These are phyloP conservation scores for Tuber umbilicatum DNA, from an alignment of 495 filamentous ascomycete genomes.

Conservation along the genomic window DNA sequence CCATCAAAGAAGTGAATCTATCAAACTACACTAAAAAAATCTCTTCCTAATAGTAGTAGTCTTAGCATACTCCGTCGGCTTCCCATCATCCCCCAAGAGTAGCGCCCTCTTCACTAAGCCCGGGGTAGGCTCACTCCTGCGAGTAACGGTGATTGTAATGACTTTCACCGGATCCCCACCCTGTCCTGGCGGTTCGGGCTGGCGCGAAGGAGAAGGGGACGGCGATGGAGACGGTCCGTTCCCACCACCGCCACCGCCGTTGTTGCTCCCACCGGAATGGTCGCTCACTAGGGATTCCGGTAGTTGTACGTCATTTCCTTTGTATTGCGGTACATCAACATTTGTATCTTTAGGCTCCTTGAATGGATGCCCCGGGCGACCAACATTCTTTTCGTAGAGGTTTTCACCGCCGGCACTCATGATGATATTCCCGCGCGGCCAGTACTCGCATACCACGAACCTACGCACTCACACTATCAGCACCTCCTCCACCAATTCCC, in stretches of 20 bases:
- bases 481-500: background rate
- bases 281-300: background rate
- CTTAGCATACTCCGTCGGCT: background rate
- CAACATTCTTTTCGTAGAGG: background rate
- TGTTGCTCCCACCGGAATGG: background rate
- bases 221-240: background rate
- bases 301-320: background rate
- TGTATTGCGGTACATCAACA: background rate
- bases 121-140: background rate
- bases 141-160: background rate
- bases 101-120: background rate
- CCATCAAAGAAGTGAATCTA: background rate
- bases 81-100: background rate
- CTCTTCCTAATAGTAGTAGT: background rate
- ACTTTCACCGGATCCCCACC: background rate
- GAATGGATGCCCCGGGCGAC: background rate
- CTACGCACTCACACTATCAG: background rate
- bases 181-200: background rate
- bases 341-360: background rate
- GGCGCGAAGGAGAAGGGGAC: background rate
- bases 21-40: background rate
- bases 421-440: background rate
- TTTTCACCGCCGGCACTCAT: background rate
- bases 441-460: conserved; percentile 8
- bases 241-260: background rate